These are phyloP conservation scores for Picea abies DNA, from an alignment of 83 land plant genomes.

Conservation along the genomic window DNA sequence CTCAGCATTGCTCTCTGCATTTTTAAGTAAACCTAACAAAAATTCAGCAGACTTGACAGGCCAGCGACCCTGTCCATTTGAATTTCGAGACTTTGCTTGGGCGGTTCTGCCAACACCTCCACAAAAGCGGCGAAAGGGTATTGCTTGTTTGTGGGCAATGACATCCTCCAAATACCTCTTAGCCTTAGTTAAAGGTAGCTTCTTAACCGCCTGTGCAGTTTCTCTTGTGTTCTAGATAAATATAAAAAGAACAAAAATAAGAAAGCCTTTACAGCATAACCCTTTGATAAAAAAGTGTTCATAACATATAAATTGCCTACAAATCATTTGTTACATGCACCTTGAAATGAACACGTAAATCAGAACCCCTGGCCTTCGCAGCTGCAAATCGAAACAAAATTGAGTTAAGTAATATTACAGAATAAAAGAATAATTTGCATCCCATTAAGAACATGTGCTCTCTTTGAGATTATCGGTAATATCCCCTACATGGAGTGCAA, in stretches of 20 bases:
- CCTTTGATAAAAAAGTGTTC: too few species aligned
- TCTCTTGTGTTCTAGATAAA: slow-evolving; percentile 77
- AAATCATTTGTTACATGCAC: slow-evolving; percentile 17
- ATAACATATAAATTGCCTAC: too few species aligned
- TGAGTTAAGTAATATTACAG: too few species aligned
- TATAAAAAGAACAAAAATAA: too few species aligned
- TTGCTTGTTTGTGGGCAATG: slow-evolving; percentile 91
- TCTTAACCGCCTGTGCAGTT: slow-evolving; percentile 82
- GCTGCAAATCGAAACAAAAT: slow-evolving; percentile 20
- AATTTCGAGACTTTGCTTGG: slow-evolving; percentile 86
- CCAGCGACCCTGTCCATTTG: slow-evolving; percentile 99
- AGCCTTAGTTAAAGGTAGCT: slow-evolving; percentile 80
- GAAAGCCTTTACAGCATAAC: too few species aligned
- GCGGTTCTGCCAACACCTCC: slow-evolving; percentile 94
- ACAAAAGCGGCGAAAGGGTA: slow-evolving; percentile 87
- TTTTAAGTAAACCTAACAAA: slow-evolving; percentile 83
- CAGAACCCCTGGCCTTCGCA: slow-evolving; percentile 67
- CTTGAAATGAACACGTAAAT: slow-evolving; percentile 76
- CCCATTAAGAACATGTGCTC: too few species aligned
- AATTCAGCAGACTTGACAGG: slow-evolving; percentile 95
- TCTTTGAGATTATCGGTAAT: too few species aligned
- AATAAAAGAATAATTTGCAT: too few species aligned
- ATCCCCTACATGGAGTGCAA: too few species aligned
- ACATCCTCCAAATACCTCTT: slow-evolving; percentile 94
- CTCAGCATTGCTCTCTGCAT: slow-evolving; percentile 98